phyloP scores from a whole-genome alignment of 306 rosid species.

The Cucurbita pepo region DNA sequence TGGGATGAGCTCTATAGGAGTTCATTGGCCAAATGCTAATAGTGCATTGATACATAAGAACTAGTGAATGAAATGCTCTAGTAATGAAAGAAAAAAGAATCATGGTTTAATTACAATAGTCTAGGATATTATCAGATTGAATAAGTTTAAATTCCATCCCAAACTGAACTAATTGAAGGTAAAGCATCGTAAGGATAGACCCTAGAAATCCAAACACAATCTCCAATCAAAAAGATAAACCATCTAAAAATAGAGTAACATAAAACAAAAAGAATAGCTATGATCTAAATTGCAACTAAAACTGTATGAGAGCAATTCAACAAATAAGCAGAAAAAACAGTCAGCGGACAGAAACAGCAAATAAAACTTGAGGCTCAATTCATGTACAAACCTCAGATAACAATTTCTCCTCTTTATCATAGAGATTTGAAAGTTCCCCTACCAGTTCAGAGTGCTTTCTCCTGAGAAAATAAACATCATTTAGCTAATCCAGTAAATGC shows the following conservation, averaged over 20 bases:
- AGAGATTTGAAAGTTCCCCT: slow-evolving; percentile 80
- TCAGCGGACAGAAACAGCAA: background rate
- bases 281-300: background rate
- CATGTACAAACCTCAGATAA: slow-evolving; percentile 59
- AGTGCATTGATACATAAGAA: background rate
- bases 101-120: background rate
- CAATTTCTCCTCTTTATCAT: slow-evolving; percentile 69
- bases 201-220: background rate
- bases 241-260: background rate
- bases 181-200: background rate
- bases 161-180: background rate
- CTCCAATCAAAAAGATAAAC: background rate
- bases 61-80: background rate
- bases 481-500: background rate
- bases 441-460: slow-evolving; percentile 83
- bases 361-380: slow-evolving; percentile 7
- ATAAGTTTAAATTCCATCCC: background rate
- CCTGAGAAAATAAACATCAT: slow-evolving; percentile 28
- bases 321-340: background rate
- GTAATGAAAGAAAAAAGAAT: background rate
- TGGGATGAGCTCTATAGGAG: background rate
- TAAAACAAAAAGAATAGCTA: background rate
- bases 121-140: background rate
- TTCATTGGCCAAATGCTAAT: background rate
- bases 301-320: background rate